Evolutionary conservation across 1,139 yeast genomes (phyloP).

Genomic region (Casaregolazyma suthepensis): DNA sequence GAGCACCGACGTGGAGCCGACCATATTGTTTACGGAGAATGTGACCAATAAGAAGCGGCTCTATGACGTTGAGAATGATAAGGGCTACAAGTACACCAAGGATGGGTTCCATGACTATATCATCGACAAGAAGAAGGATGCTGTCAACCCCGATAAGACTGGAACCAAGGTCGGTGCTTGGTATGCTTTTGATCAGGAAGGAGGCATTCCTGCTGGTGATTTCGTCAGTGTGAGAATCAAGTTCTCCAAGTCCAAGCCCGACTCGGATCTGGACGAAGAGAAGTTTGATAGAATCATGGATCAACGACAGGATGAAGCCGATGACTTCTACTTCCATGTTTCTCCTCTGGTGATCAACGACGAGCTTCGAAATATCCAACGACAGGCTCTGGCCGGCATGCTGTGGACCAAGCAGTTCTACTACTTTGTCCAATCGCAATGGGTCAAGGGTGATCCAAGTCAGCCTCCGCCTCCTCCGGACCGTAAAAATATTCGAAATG

Average conservation of each 20-base stretch:
- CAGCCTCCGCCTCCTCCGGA: conserved; percentile 69
- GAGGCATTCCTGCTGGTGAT: conserved; percentile 82
- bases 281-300: conserved; percentile 69
- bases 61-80: conserved; percentile 56
- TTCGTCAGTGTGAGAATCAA: conserved; percentile 83
- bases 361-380: conserved; percentile 75
- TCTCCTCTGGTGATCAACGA: conserved; percentile 83
- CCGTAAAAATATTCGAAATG: conserved; percentile 78
- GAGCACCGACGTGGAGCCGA: conserved; percentile 67
- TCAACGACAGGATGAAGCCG: conserved; percentile 82
- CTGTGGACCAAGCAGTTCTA: conserved; percentile 94
- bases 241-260: conserved; percentile 45
- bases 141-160: conserved; percentile 58
- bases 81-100: conserved; percentile 53
- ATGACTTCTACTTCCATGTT: conserved; percentile 86
- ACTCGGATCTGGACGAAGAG: conserved; percentile 59
- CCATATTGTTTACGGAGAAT: conserved; percentile 77
- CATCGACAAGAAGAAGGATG: conserved; percentile 52
- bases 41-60: conserved; percentile 72
- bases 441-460: conserved; percentile 87
- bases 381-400: conserved; percentile 93
- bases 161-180: conserved; percentile 83
- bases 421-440: conserved; percentile 77
- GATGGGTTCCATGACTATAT: conserved; percentile 89
- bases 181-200: conserved; percentile 68